Conservation (phyloP, 192 early-diverging fungal genomes). For the Backusella sp. region DNA sequence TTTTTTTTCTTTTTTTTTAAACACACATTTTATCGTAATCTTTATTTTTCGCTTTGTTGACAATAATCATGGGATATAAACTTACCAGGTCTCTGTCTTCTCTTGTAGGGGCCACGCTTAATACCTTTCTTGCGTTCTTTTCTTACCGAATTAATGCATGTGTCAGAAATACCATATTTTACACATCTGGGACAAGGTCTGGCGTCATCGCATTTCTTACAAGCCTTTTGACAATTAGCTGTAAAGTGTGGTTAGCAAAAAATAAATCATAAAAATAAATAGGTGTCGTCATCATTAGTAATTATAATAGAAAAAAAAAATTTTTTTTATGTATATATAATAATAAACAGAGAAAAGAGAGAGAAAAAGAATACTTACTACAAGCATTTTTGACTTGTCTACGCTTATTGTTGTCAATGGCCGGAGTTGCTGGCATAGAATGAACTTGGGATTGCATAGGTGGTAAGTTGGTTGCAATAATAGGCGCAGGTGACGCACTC, state of each 20-base stretch:
- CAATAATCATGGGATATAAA: background rate
- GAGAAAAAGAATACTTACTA: slow-evolving; percentile 2
- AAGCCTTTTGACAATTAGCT: slow-evolving; percentile 84
- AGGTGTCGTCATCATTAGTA: slow-evolving; percentile 12
- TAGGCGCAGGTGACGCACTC: background rate
- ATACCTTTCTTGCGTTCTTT: slow-evolving; percentile 83
- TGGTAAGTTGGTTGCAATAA: slow-evolving; percentile 1
- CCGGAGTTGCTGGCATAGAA: background rate
- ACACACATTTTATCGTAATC: background rate
- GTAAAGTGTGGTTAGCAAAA: slow-evolving; percentile 13
- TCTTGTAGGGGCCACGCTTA: slow-evolving; percentile 84
- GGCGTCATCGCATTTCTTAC: slow-evolving; percentile 89
- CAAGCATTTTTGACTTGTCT: slow-evolving; percentile 35
- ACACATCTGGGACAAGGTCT: slow-evolving; percentile 83
- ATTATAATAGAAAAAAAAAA: background rate
- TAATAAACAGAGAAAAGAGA: background rate
- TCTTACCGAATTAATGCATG: slow-evolving; percentile 74
- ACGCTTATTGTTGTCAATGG: slow-evolving; percentile 6
- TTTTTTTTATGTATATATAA: background rate
- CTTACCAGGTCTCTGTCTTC: slow-evolving; percentile 36
- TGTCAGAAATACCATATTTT: slow-evolving; percentile 61
- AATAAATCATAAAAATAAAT: background rate
- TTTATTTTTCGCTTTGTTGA: background rate
- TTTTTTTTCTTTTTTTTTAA: background rate
- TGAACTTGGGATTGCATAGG: background rate